phyloP scores from a whole-genome alignment of 805 yeast species.

The Candida vaughaniae region DNA sequence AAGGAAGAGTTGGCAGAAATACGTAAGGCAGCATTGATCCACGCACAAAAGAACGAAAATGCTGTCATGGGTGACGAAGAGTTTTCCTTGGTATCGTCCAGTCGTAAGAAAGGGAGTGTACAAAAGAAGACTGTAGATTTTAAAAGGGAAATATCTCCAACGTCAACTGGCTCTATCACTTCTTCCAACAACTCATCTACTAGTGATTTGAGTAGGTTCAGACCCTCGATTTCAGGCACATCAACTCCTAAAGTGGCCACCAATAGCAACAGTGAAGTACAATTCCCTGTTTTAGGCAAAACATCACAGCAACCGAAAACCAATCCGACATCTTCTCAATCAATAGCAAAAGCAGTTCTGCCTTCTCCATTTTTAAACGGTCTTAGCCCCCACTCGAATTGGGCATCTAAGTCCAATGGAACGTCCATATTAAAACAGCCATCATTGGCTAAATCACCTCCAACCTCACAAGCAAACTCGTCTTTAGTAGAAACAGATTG shows the following conservation, averaged over 20 bases:
- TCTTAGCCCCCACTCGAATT: constrained; percentile 26
- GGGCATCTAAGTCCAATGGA: constrained; percentile 22
- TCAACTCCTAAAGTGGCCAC: background rate
- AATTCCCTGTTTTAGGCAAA: constrained; percentile 5
- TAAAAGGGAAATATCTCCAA: background rate
- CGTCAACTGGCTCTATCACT: background rate
- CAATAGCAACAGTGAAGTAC: background rate
- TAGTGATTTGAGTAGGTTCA: background rate
- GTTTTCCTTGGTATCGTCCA: constrained; percentile 27
- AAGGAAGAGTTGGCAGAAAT: constrained; percentile 21
- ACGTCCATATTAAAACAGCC: constrained; percentile 11
- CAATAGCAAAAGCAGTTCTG: background rate
- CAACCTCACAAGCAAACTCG: background rate
- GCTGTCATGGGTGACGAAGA: constrained; percentile 20
- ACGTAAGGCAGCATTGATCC: constrained; percentile 20
- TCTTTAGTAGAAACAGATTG: background rate
- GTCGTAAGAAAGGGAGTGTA: constrained; percentile 11
- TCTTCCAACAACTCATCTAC: constrained; percentile 7
- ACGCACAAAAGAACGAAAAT: constrained; percentile 11
- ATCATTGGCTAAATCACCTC: background rate
- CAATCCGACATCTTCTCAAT: constrained; percentile 1
- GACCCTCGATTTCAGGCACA: background rate
- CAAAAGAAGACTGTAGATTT: constrained; percentile 7
- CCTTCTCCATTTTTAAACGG: constrained; percentile 8
- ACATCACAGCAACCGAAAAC: background rate